phyloP scores from a whole-genome alignment of 306 rosid species.

The Prinsepia uniflora region DNA sequence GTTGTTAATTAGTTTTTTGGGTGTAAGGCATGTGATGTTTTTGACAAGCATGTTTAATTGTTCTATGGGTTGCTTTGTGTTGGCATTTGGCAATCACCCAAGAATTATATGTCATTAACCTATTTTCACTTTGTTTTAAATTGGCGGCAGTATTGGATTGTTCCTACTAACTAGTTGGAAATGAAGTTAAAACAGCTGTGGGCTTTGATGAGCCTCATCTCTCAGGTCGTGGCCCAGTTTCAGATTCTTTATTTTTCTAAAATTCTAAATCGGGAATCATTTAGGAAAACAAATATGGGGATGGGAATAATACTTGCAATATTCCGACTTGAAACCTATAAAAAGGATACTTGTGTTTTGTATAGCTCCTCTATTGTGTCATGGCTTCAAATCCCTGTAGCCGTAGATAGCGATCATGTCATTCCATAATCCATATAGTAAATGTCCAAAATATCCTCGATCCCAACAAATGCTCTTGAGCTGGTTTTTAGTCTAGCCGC shows the following conservation, averaged over 20 bases:
- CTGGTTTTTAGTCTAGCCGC: too few relatives aligned
- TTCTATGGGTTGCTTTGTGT: conserved; percentile 35
- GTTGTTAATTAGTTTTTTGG: conserved; percentile 21
- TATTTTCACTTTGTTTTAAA: conserved; percentile 6
- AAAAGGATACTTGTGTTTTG: too few relatives aligned
- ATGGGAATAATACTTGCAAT: not conserved
- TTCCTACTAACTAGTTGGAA: not conserved
- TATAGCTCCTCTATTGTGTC: too few relatives aligned
- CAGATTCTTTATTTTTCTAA: not conserved
- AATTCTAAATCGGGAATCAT: not conserved
- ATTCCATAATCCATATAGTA: too few relatives aligned
- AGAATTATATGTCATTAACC: conserved; percentile 37
- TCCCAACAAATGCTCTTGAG: too few relatives aligned
- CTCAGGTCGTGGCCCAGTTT: not conserved
- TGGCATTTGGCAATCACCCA: conserved; percentile 36
- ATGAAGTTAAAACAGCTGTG: conserved; percentile 8
- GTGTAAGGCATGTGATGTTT: conserved; percentile 52
- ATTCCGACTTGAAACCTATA: not conserved
- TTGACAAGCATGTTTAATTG: conserved; percentile 55
- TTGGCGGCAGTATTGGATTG: not conserved
- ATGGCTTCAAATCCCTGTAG: too few relatives aligned
- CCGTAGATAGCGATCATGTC: too few relatives aligned
- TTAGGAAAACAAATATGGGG: not conserved
- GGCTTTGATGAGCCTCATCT: not conserved
- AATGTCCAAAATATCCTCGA: too few relatives aligned